Evolutionary conservation across 1,284 basidiomycete species (phyloP).

Genomic region (Earliella scabrosa): DNA sequence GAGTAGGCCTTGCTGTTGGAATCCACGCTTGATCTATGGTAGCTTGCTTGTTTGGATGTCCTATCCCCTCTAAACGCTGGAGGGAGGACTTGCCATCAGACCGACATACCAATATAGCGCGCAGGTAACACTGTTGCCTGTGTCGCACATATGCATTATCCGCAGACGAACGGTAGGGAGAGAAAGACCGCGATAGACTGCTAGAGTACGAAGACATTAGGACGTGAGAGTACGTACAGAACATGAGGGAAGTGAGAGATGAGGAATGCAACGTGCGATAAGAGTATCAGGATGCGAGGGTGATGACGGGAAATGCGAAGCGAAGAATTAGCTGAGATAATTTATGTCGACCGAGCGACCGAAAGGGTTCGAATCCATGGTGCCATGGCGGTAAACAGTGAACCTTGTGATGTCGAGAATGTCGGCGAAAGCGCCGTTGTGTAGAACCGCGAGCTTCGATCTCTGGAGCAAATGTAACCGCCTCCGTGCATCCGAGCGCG

Average conservation of each 20-base stretch:
- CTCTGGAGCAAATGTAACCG: too few relatives aligned
- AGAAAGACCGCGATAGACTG: not conserved
- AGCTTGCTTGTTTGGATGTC: not conserved
- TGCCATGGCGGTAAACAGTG: too few relatives aligned
- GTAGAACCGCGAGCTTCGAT: too few relatives aligned
- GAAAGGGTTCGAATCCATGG: constrained; percentile 20
- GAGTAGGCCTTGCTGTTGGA: too few relatives aligned
- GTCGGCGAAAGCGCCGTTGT: not conserved
- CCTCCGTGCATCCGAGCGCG: too few relatives aligned
- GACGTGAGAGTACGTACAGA: constrained; percentile 9
- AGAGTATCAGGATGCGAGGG: not conserved
- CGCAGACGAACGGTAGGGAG: too few relatives aligned
- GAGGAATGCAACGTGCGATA: not conserved
- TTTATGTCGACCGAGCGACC: constrained; percentile 28
- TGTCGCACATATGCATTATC: too few relatives aligned
- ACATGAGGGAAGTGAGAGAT: constrained; percentile 2
- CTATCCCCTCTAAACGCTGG: too few relatives aligned
- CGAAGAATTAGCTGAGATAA: constrained; percentile 24
- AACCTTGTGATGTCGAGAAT: not conserved
- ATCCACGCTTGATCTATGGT: not conserved
- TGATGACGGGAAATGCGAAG: constrained; percentile 6
- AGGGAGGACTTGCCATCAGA: too few relatives aligned
- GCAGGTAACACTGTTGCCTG: too few relatives aligned
- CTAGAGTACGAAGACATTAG: constrained; percentile 9
- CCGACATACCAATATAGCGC: too few relatives aligned